These are phyloP conservation scores for Metschnikowia amazonensis DNA, from an alignment of 805 yeast genomes.

Conservation along the genomic window DNA sequence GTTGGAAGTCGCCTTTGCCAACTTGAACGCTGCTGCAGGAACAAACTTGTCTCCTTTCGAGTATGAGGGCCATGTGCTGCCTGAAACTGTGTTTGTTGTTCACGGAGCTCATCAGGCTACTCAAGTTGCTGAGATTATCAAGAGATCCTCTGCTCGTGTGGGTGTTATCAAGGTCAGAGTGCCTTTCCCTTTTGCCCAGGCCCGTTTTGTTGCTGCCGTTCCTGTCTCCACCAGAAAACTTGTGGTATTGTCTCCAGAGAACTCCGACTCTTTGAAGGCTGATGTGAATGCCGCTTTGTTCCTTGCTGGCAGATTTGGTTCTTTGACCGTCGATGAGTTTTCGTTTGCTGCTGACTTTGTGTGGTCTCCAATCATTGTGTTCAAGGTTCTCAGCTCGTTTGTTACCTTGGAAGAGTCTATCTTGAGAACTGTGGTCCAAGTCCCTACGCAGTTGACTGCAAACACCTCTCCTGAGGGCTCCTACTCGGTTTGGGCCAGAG, in stretches of 20 bases:
- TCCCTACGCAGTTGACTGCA: slow-evolving; percentile 25
- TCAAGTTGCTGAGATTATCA: slow-evolving; percentile 46
- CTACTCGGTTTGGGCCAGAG: slow-evolving; percentile 65
- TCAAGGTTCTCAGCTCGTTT: slow-evolving; percentile 46
- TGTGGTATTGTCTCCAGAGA: slow-evolving; percentile 62
- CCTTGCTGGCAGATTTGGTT: slow-evolving; percentile 41
- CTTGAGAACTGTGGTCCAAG: slow-evolving; percentile 14
- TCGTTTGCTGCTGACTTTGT: slow-evolving; percentile 48
- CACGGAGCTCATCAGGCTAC: slow-evolving; percentile 70
- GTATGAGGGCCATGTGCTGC: slow-evolving; percentile 58
- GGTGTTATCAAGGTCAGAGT: slow-evolving; percentile 72
- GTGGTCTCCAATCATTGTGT: slow-evolving; percentile 54
- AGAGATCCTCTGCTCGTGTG: slow-evolving; percentile 29
- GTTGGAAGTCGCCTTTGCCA: slow-evolving; percentile 43
- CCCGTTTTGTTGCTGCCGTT: slow-evolving; percentile 53
- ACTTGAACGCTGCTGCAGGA: slow-evolving; percentile 53
- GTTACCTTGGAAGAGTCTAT: slow-evolving; percentile 29
- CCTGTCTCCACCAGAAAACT: slow-evolving; percentile 57
- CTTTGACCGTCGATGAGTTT: slow-evolving; percentile 46
- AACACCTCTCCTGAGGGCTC: slow-evolving; percentile 43
- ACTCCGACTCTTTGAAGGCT: slow-evolving; percentile 50
- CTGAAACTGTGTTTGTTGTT: slow-evolving; percentile 76
- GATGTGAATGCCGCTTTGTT: slow-evolving; percentile 74
- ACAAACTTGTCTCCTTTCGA: slow-evolving; percentile 59
- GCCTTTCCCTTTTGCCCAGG: slow-evolving; percentile 73